phyloP scores from a whole-genome alignment of 2,329 filamentous ascomycete genomes.

The Botryosphaeria dothidea region DNA sequence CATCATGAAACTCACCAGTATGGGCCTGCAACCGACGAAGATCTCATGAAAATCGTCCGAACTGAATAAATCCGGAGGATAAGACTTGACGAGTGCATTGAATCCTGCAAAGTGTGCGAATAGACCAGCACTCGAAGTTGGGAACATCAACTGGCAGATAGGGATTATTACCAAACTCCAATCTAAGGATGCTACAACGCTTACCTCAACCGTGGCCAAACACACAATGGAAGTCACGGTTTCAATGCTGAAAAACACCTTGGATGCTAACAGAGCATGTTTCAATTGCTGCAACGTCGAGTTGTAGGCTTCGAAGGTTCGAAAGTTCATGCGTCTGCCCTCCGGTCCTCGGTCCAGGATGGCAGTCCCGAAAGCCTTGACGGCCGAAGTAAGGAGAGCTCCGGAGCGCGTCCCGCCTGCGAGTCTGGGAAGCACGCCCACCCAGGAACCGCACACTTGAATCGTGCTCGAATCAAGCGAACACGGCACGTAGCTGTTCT shows the following conservation, averaged over 20 bases:
- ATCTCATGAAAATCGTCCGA: constrained; percentile 39
- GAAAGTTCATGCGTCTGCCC: constrained; percentile 26
- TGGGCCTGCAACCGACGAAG: constrained; percentile 44
- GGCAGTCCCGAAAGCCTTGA: constrained; percentile 36
- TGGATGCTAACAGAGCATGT: constrained; percentile 20
- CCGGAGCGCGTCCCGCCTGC: constrained; percentile 19
- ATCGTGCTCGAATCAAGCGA: constrained; percentile 25
- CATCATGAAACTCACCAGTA: constrained; percentile 32
- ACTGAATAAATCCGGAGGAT: constrained; percentile 32
- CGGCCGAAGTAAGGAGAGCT: constrained; percentile 31
- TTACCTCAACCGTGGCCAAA: constrained; percentile 33
- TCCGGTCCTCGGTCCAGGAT: constrained; percentile 28
- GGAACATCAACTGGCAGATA: constrained; percentile 35
- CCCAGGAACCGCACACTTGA: constrained; percentile 43
- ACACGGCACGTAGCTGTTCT: constrained; percentile 19
- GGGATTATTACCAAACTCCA: background rate
- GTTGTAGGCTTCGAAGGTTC: constrained; percentile 32
- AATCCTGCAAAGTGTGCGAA: constrained; percentile 40
- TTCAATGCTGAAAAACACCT: constrained; percentile 23
- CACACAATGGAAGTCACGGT: constrained; percentile 40
- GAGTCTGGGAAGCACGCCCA: constrained; percentile 40
- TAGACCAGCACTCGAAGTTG: constrained; percentile 28
- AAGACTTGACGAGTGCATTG: constrained; percentile 34
- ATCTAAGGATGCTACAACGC: background rate
- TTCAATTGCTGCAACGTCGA: constrained; percentile 29